Evolutionary conservation across 208 protist genomes (phyloP).

Genomic region (Jaenimonas drosophilae): DNA sequence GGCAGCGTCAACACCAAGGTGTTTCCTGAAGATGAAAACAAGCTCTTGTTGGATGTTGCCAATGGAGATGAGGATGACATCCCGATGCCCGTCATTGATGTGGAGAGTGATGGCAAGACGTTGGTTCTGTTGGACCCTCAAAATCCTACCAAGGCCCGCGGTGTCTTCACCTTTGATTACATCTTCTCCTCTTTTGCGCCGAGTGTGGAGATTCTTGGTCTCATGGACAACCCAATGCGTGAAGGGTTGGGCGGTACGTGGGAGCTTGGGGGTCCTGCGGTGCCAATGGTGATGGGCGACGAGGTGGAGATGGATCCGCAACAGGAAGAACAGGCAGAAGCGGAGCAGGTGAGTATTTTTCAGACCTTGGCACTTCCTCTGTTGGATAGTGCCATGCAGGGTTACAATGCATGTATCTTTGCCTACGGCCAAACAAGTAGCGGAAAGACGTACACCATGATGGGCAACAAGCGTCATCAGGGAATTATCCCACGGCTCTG

Average conservation of each 20-base stretch:
- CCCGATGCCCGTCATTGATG: constrained; percentile 32
- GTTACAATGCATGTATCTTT: constrained; percentile 83
- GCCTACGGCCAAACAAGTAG: constrained; percentile 87
- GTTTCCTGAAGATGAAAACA: not conserved
- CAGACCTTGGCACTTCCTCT: constrained; percentile 30
- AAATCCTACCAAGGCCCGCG: constrained; percentile 6
- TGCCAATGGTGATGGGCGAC: constrained; percentile 1
- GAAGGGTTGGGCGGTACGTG: not conserved
- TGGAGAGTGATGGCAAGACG: constrained; percentile 35
- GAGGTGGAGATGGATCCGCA: constrained; percentile 7
- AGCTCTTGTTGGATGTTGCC: not conserved
- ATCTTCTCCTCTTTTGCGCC: constrained; percentile 49
- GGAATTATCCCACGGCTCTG: constrained; percentile 73
- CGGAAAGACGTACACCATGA: constrained; percentile 93
- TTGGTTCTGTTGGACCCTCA: constrained; percentile 29
- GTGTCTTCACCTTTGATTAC: constrained; percentile 49
- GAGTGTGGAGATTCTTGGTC: constrained; percentile 18
- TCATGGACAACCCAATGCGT: not conserved
- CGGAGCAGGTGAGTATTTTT: constrained; percentile 43
- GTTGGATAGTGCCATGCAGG: constrained; percentile 28
- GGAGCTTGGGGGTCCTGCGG: not conserved
- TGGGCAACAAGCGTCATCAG: constrained; percentile 48
- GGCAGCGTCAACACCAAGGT: not conserved
- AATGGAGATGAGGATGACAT: constrained; percentile 5
- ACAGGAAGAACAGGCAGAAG: constrained; percentile 28